Base-by-base conservation (phyloP, 257 asterid species). In the Salvia miltiorrhiza region DNA sequence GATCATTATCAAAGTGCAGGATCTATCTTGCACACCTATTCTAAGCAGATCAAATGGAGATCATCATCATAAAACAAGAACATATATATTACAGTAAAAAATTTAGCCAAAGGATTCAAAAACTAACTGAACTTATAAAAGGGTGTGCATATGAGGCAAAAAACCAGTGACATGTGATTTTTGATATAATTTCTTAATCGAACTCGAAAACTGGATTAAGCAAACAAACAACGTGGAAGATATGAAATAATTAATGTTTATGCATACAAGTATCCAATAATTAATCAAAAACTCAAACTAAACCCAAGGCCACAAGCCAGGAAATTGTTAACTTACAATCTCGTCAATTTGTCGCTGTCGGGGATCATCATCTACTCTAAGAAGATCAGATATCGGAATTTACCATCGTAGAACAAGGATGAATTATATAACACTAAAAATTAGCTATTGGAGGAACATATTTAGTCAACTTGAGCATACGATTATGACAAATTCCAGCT, bases 1-100 rank as follows among this genome's bases (percentile, higher is more conserved):
- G 24, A 81, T 67, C 69, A 59, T 71, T 66, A 26, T 67, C 75
- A 50, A 13, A 16, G 24, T 8, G n/a, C n/a, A n/a, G n/a, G n/a
- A n/a, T n/a, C n/a, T n/a, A n/a, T n/a, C n/a, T n/a, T n/a, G n/a
- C n/a, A n/a, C n/a, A n/a, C 39, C 19, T 39, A 43, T 9, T 33
- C 26, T 7, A 55, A 40, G 56, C 13, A 67, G 54, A 44, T 40
- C 43, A 69, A 26, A 63, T 67, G 19, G 39, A 13, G 26, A 39
- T 47, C 9, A 64, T 17, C 14, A 56, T 23, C 24, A 11, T 32
- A 28, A 37, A 43, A 49, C 39, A 59, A 30, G 53, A 48, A 23
- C n/a, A 14, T 14, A 49, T 49, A 49, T 8, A 28, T 7, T 59
- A 26, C 24, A 33, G 17, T 55, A 14, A 10, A 73, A 9, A 35